A percentile compares a stretch with the other conserved stretches of the same genome.
These are phyloP conservation scores for Rhododendron simsii DNA, from an alignment of 148 eudicot species.

Conservation along the genomic window DNA sequence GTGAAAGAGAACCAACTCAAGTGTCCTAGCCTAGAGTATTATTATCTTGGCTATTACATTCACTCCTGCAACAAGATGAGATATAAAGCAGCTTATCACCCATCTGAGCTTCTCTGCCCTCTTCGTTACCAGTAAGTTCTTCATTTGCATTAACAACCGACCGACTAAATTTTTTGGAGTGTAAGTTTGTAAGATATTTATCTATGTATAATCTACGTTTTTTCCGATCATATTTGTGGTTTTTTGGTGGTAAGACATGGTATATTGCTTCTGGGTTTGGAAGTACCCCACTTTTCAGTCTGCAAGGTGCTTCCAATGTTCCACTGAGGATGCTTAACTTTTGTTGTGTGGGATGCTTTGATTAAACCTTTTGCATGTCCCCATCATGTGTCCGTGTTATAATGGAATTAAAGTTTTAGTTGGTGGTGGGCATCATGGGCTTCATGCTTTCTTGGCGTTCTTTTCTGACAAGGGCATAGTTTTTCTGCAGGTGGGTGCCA, in stretches of 20 bases:
- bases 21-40: constrained; percentile 84
- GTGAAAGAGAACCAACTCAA: constrained; percentile 60
- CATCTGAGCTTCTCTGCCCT: constrained; percentile 97
- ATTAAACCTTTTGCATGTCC: background rate
- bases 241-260: background rate
- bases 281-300: background rate
- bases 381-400: background rate
- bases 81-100: constrained; percentile 91
- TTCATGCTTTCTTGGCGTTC: background rate
- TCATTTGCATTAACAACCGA: constrained; percentile 10
- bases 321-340: background rate
- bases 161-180: background rate
- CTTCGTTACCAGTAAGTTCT: constrained; percentile 81
- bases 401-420: background rate
- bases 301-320: background rate
- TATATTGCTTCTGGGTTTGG: background rate
- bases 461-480: constrained; percentile 11
- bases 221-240: background rate
- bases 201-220: background rate
- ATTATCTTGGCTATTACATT: constrained; percentile 96
- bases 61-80: constrained; percentile 97
- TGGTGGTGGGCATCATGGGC: background rate
- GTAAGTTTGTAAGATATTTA: background rate
- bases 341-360: background rate
- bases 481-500: constrained; percentile 66